Base-by-base conservation (phyloP, 257 asterid genomes). In the Gentiana dahurica region DNA sequence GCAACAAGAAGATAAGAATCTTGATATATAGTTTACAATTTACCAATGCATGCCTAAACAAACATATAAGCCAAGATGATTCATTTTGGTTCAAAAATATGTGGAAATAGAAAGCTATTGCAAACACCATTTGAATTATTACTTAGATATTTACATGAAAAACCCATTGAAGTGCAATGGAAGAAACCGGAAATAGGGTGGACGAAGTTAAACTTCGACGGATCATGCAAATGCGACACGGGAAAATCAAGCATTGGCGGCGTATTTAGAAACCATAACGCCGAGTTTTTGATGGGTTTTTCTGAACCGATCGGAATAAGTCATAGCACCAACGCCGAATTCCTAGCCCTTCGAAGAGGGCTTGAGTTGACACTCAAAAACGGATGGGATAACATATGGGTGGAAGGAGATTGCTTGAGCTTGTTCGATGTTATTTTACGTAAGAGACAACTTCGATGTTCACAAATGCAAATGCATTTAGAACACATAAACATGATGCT, bases 121-220 rank as follows among this genome's bases (percentile, higher is more conserved):
- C 64, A 61, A 51, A 61, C 49, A 38, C 75, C 93, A 34, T 5
- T 74, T 44, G 68, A 13, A 5, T 49, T 71, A 54, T 10, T 76
- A 13, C 32, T 54, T 4, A 71, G 83, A 54, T 73, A 74, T 34
- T 70, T 73, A 75, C 95, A 81, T 77, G 58, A 68, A 50, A 58
- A 76, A 61, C 59, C 77, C 3, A 49, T 76, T 35, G 61, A 63
- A 24, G 86, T 79, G 58, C 60, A 65, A 34, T 84, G 93, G 94
- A 53, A 71, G 55, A 89, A 72, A 48, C 95, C 94, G 36, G 63
- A 73, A 15, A 57, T 46, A 0, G 89, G 92, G 2, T 89, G 92
- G 95, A 89, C 81, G 0, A 89, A 86, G 53, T 46, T 80, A 24
- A 89, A 86, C 77, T 86, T 69, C 63, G 95, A 89, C 48, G 97